Evolutionary conservation across 805 yeast genomes (phyloP), one percentile per base, ranked within the genome.

Genomic region (Ogataea thermomethanolica): DNA sequence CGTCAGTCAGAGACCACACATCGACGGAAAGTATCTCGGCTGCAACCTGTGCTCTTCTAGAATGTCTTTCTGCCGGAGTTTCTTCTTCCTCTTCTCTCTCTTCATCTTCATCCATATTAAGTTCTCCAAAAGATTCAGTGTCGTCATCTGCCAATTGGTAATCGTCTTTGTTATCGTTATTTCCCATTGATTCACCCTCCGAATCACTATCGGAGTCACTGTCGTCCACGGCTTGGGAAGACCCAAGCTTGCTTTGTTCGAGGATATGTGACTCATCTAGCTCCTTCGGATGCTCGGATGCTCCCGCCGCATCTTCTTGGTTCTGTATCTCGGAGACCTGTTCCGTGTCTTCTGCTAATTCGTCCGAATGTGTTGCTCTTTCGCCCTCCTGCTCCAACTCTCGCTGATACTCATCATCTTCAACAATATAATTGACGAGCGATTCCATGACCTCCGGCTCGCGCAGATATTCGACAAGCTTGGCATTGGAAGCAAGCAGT

Each of bases 1-100:
- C 81, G 51, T 90, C 95, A 1, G 96, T 84, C 27, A 93, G 70
- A 2, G 95, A 84, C 96, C 97, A 91, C 7, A 89, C 90, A 56
- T 91, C 98, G 4, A 93, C 87, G 29, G 91, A 78, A 34, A 93
- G 69, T 30, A 93, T 82, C 59, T 93, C 98, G 2, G 96, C 87
- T 5, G 96, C 89, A 51, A 83, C 72, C 41, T 79, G 81, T 1
- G 88, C 80, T 37, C 69, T 52, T 48, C 69, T 55, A 25, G 62
- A 54, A 45, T 64, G 66, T 13, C 46, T 54, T 41, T 64, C 67
- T 5, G 57, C 59, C 9, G 55, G 55, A 1, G 67, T 55, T 41
- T 64, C 57, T 15, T 50, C 53, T 9, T 51, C 56, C 7, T 55
- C 60, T 8, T 56, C 62, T 8, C 60, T 62, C 10, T 56, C 59